A percentile compares a stretch with the other conserved stretches of the same genome.
Evolutionary conservation across 148 eudicot genomes (phyloP).

Genomic region (Rhododendron williamsianum): DNA sequence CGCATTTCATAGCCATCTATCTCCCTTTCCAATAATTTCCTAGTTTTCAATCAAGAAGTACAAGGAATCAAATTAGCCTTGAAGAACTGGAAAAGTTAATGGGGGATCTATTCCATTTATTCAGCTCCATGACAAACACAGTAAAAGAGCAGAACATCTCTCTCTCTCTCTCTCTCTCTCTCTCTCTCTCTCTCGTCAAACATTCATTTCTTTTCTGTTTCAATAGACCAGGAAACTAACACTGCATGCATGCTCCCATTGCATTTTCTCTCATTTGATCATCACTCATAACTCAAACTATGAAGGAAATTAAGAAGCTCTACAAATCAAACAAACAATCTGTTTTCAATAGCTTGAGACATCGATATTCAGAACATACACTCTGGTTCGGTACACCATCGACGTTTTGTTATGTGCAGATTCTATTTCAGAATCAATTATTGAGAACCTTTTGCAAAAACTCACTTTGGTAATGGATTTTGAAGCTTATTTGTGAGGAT

Average conservation of each 20-base stretch:
- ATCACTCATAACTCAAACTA: constrained; percentile 8
- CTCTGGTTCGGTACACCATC: not conserved
- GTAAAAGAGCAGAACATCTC: not conserved
- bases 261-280: not conserved
- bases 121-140: constrained; percentile 6
- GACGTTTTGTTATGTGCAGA: not conserved
- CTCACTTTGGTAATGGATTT: not conserved
- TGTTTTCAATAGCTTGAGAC: not conserved
- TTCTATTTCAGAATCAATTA: not conserved
- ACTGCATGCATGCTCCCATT: not conserved
- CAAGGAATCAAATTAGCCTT: no score
- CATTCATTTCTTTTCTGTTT: not conserved
- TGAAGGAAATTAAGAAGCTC: not conserved
- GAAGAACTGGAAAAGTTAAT: not conserved
- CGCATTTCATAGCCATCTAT: no score
- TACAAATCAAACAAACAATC: not conserved
- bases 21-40: no score
- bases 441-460: not conserved
- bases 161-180: not conserved
- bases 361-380: not conserved
- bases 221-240: not conserved
- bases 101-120: not conserved
- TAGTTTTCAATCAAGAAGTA: no score
- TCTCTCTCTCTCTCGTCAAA: not conserved
- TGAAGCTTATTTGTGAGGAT: not conserved